Evolutionary conservation across 2,329 filamentous ascomycete species (phyloP), one percentile per base, ranked within the genome.

Genomic region (Neonectria magnoliae): DNA sequence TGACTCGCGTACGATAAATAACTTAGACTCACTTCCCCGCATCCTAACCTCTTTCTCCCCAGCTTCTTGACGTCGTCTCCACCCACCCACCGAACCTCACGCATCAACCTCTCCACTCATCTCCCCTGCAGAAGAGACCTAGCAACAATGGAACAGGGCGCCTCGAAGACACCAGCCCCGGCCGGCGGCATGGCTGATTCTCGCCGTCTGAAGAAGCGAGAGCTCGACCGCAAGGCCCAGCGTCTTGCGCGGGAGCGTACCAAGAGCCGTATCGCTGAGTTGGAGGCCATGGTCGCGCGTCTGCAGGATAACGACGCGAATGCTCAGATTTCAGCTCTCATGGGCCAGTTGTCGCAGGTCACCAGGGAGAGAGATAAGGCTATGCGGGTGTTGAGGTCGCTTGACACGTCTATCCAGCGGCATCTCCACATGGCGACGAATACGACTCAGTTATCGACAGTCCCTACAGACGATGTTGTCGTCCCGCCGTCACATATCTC

Each of bases 211-310:
- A 74, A 76, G 66, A 77, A 77, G 65, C 65, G 76, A 13, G 76
- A 77, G 51, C 72, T 77, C 13, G 76, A 77, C 53, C 75, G 76
- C 60, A 73, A 73, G 50, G 75, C 76, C 8, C 76, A 77, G 62
- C 67, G 75, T 5, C 60, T 73, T n/a, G 73, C 75, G 9, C 73
- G 76, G 14, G 76, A 77, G 54, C 68, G 76, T 10, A 77, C 73
- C 31, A 75, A 73, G 61, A 75, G 68, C 38, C 75, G 76, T 36
- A 77, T 77, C 47, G 68, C 74, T 10, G 69, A 76, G 31, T 69
- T 77, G 2, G 76, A 77, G 58, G 69, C 68, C 20, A 72, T 72
- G 63, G 73, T 77, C 38, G 71, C 75, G 13, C 68, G 69, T 1
- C 56, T 76, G 4, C 66, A 66, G 27, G 64, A 71, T 8, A 64